These are phyloP conservation scores for Trichophyton rubrum DNA, from an alignment of 2,329 filamentous ascomycete genomes.

Conservation along the genomic window DNA sequence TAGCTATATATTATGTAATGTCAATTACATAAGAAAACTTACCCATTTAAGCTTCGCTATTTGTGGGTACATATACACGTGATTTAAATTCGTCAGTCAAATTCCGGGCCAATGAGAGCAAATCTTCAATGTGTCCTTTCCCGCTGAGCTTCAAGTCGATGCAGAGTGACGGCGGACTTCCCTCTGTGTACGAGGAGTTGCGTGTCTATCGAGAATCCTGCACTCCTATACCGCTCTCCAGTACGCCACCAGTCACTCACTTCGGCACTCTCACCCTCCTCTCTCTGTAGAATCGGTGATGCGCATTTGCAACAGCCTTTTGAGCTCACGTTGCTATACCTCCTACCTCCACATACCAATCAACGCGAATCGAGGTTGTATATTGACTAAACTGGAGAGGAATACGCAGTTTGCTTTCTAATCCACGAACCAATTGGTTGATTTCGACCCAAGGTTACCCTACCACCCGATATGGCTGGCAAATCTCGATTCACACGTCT, in stretches of 20 bases:
- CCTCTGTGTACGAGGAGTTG: background rate
- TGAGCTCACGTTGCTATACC: background rate
- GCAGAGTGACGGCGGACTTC: background rate
- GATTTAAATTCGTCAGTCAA: background rate
- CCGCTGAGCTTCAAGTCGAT: background rate
- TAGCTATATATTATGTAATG: background rate
- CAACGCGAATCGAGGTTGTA: background rate
- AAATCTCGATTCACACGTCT: slow-evolving; percentile 94
- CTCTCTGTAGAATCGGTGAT: background rate
- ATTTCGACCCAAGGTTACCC: background rate
- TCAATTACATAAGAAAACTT: background rate
- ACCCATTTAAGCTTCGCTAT: background rate
- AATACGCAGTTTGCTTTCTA: background rate
- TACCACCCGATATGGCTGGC: slow-evolving; percentile 51
- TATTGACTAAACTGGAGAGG: background rate
- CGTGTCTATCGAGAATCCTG: background rate
- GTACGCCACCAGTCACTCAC: background rate
- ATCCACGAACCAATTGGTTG: background rate
- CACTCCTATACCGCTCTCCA: background rate
- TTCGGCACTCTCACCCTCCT: background rate
- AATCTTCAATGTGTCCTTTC: slow-evolving; percentile 9
- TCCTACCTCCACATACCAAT: background rate
- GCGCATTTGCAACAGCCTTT: background rate
- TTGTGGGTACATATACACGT: background rate
- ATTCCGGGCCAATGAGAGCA: slow-evolving; percentile 6